phyloP scores from a whole-genome alignment of 108 stramenopile species.

The Skeletonema menzelii region DNA sequence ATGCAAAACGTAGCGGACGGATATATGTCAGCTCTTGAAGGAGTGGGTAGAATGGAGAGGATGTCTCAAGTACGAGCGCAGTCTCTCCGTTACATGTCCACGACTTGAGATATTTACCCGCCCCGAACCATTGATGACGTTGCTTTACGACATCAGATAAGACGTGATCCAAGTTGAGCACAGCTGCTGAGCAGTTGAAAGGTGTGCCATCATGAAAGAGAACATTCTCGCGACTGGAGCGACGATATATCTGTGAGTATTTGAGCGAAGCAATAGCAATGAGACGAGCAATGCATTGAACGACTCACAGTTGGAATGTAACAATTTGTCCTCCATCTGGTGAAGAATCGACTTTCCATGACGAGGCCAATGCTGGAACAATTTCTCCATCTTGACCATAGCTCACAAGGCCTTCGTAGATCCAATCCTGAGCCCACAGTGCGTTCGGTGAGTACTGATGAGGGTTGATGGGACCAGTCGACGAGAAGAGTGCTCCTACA shows the following conservation, averaged over 20 bases:
- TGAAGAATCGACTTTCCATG: constrained; percentile 38
- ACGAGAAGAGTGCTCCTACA: constrained; percentile 46
- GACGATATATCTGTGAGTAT: too few relatives aligned
- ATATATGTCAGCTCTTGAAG: constrained; percentile 72
- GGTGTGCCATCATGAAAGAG: constrained; percentile 67
- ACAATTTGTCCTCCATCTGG: constrained; percentile 29
- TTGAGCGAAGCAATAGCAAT: too few relatives aligned
- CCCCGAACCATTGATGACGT: constrained; percentile 62
- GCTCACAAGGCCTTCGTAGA: constrained; percentile 67
- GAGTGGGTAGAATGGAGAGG: constrained; percentile 52
- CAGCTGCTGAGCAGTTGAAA: constrained; percentile 61
- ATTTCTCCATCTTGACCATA: constrained; percentile 64
- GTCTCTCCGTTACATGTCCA: constrained; percentile 54
- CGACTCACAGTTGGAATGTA: constrained; percentile 46
- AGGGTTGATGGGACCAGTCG: constrained; percentile 55
- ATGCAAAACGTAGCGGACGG: constrained; percentile 63
- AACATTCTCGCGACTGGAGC: constrained; percentile 44
- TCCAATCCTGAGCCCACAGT: constrained; percentile 57
- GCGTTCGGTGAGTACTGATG: constrained; percentile 63
- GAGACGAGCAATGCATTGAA: too few relatives aligned
- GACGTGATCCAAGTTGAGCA: constrained; percentile 79
- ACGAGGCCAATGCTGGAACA: constrained; percentile 50
- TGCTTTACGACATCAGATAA: constrained; percentile 50
- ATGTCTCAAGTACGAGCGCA: constrained; percentile 51
- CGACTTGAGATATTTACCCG: constrained; percentile 16